phyloP scores from a whole-genome alignment of 306 rosid genomes.

The Acacia acuminata region DNA sequence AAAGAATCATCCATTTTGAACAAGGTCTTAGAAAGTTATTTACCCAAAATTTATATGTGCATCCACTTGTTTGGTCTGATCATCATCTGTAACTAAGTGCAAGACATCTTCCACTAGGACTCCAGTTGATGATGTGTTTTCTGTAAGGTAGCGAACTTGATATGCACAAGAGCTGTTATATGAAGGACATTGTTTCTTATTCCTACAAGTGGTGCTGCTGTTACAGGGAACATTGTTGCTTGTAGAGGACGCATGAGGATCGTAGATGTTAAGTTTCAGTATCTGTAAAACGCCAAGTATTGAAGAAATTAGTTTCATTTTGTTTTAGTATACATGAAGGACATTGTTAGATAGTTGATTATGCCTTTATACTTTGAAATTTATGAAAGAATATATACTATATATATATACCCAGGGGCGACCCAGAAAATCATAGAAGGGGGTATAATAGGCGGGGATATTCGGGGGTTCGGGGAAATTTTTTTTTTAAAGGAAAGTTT shows the following conservation, averaged over 20 bases:
- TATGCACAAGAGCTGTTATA: constrained; percentile 52
- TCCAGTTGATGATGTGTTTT: constrained; percentile 66
- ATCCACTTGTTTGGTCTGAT: constrained; percentile 37
- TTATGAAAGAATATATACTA: background rate
- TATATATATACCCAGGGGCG: too few species aligned
- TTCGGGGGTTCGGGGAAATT: too few species aligned
- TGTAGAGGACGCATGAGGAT: constrained; percentile 58
- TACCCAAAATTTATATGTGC: constrained; percentile 74
- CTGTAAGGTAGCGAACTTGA: constrained; percentile 51
- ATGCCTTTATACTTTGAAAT: background rate
- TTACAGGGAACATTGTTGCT: constrained; percentile 60
- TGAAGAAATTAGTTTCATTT: constrained; percentile 12
- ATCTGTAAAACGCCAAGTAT: constrained; percentile 40
- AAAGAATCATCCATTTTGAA: background rate
- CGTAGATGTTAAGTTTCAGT: constrained; percentile 54
- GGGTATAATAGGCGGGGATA: too few species aligned
- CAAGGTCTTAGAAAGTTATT: constrained; percentile 17
- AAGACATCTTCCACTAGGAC: constrained; percentile 76
- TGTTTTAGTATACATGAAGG: background rate
- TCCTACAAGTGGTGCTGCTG: constrained; percentile 51
- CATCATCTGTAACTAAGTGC: constrained; percentile 65
- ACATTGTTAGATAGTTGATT: background rate
- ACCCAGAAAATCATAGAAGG: too few species aligned
- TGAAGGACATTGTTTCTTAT: constrained; percentile 48
- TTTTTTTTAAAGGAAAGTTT: too few species aligned